Evolutionary conservation across 305 asterid species (phyloP).

Genomic region (Withania somnifera): DNA sequence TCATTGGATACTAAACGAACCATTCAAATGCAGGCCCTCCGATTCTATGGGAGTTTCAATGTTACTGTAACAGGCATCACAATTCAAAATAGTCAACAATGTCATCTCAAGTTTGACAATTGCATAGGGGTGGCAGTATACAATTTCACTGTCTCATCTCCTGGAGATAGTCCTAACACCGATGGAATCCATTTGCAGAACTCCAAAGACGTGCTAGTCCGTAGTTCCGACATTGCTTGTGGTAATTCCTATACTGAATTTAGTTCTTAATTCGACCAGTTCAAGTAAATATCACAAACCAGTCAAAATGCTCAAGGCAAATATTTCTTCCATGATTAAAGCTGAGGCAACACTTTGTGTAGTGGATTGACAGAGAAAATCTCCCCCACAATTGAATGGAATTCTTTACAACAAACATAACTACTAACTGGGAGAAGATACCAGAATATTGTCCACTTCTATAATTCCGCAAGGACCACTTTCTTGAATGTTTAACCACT

Average conservation of each 20-base stretch:
- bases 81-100: conserved; percentile 78
- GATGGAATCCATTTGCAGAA: conserved; percentile 95
- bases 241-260: conserved; percentile 34
- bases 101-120: conserved; percentile 83
- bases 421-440: neutral
- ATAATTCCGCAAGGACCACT: conserved; percentile 7
- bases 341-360: neutral
- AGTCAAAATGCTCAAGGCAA: neutral
- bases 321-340: no score
- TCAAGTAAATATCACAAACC: neutral
- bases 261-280: no score
- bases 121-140: conserved; percentile 84
- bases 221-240: conserved; percentile 55
- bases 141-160: conserved; percentile 63
- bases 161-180: conserved; percentile 92
- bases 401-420: neutral
- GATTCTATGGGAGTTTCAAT: conserved; percentile 92
- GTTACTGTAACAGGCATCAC: conserved; percentile 83
- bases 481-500: conserved; percentile 11
- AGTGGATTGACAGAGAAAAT: neutral
- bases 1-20: neutral
- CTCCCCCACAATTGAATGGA: neutral
- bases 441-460: conserved; percentile 21
- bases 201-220: conserved; percentile 84
- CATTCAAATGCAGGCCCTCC: conserved; percentile 48